These are phyloP conservation scores for Paramecium sexaurelia DNA, from an alignment of 73 alveolate genomes.

Conservation along the genomic window DNA sequence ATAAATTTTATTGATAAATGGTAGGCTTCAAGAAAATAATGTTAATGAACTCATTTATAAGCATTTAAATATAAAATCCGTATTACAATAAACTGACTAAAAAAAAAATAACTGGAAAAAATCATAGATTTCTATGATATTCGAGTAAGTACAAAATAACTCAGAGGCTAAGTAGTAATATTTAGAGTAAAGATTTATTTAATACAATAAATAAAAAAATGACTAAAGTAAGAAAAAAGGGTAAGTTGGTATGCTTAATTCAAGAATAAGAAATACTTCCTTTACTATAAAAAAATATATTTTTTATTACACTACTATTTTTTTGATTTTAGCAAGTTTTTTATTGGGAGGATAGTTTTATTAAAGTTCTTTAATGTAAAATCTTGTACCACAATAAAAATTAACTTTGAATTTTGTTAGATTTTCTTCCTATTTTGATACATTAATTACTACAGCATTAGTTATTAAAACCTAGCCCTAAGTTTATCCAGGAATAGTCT, in stretches of 20 bases:
- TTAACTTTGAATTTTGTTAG: neutral
- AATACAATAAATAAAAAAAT: too few relatives aligned
- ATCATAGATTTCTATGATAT: too few relatives aligned
- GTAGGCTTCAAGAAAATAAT: neutral
- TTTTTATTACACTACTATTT: neutral
- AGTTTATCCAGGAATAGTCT: neutral
- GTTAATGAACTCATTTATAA: neutral
- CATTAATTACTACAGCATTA: neutral
- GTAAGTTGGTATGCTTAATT: neutral
- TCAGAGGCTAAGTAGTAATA: too few relatives aligned
- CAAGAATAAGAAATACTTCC: neutral
- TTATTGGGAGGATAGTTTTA: neutral
- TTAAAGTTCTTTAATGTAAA: neutral
- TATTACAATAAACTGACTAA: neutral
- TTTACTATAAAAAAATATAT: neutral
- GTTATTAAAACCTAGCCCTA: neutral
- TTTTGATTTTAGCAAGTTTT: neutral
- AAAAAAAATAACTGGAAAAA: neutral
- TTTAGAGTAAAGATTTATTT: too few relatives aligned
- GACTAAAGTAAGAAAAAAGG: neutral
- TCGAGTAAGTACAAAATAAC: too few relatives aligned
- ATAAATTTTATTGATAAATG: neutral
- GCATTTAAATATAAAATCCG: neutral
- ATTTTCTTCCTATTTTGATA: neutral
- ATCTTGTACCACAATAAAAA: neutral